Evolutionary conservation across 495 filamentous ascomycete genomes (phyloP).

Genomic region (Hypomontagnella monticulosa): DNA sequence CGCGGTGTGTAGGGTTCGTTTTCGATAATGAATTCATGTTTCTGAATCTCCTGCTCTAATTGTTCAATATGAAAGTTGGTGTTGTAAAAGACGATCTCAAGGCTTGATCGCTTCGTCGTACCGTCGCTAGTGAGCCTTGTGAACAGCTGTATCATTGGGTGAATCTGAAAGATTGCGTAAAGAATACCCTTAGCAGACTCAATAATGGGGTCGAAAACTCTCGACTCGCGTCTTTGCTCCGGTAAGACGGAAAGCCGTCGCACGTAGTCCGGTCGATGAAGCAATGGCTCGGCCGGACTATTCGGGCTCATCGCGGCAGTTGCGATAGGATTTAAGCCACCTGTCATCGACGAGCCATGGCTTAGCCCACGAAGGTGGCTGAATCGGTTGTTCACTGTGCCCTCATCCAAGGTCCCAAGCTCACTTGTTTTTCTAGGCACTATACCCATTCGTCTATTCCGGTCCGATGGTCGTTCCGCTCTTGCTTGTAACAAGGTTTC

Average conservation of each 20-base stretch:
- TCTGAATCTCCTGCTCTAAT: slow-evolving; percentile 76
- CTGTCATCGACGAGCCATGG: slow-evolving; percentile 78
- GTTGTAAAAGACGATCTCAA: slow-evolving; percentile 82
- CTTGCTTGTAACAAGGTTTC: slow-evolving; percentile 73
- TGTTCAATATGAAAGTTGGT: slow-evolving; percentile 78
- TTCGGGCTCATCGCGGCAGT: slow-evolving; percentile 55
- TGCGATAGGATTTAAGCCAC: slow-evolving; percentile 52
- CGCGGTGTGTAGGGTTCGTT: slow-evolving; percentile 60
- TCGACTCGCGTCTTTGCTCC: slow-evolving; percentile 74
- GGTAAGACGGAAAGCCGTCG: slow-evolving; percentile 85
- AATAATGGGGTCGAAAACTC: slow-evolving; percentile 68
- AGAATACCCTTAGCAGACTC: slow-evolving; percentile 88
- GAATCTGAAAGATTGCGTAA: slow-evolving; percentile 83
- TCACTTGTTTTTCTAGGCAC: slow-evolving; percentile 79
- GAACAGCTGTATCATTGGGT: slow-evolving; percentile 77
- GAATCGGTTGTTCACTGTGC: slow-evolving; percentile 71
- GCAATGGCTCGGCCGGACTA: slow-evolving; percentile 65
- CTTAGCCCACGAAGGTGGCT: slow-evolving; percentile 85
- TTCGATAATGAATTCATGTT: slow-evolving; percentile 64
- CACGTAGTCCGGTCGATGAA: slow-evolving; percentile 68
- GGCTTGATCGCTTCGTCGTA: slow-evolving; percentile 71
- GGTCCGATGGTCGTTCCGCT: slow-evolving; percentile 61
- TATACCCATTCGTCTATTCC: slow-evolving; percentile 82
- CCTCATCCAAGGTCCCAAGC: slow-evolving; percentile 79
- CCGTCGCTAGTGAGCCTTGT: slow-evolving; percentile 75